Conservation (phyloP, 192 early-diverging fungal genomes). For the Backusella psychrophila region DNA sequence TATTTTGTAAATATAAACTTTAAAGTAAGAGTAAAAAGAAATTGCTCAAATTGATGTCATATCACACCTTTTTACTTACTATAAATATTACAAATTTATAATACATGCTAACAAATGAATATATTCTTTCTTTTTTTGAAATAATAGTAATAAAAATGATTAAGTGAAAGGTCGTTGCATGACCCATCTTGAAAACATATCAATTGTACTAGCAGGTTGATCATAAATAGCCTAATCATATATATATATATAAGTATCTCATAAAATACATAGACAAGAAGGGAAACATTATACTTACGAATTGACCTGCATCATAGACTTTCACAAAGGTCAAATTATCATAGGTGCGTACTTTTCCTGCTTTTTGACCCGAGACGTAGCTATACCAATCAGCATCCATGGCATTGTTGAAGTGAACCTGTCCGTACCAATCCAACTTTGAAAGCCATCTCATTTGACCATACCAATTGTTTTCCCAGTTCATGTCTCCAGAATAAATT, state of each 20-base stretch:
- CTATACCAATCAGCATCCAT: background rate
- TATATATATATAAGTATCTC: background rate
- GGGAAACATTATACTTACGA: background rate
- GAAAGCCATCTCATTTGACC: constrained; percentile 89
- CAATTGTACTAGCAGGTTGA: constrained; percentile 16
- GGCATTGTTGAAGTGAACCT: background rate
- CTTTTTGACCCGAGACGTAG: background rate
- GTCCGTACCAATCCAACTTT: constrained; percentile 13
- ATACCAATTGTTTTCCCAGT: constrained; percentile 39
- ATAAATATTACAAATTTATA: background rate
- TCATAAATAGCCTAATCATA: constrained; percentile 1
- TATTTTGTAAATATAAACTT: too few species aligned
- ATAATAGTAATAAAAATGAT: background rate
- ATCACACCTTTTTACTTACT: background rate
- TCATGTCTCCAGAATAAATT: constrained; percentile 68
- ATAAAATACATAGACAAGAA: background rate
- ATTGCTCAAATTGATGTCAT: background rate
- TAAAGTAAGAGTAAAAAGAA: too few species aligned
- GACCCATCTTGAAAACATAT: constrained; percentile 7
- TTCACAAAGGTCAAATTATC: constrained; percentile 1
- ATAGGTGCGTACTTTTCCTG: constrained; percentile 7
- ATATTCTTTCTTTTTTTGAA: background rate
- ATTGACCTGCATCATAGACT: constrained; percentile 15
- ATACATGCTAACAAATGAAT: background rate
- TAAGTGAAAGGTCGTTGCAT: background rate